phyloP scores from a whole-genome alignment of 495 filamentous ascomycete species.

The Aspergillus heteromorphus region DNA sequence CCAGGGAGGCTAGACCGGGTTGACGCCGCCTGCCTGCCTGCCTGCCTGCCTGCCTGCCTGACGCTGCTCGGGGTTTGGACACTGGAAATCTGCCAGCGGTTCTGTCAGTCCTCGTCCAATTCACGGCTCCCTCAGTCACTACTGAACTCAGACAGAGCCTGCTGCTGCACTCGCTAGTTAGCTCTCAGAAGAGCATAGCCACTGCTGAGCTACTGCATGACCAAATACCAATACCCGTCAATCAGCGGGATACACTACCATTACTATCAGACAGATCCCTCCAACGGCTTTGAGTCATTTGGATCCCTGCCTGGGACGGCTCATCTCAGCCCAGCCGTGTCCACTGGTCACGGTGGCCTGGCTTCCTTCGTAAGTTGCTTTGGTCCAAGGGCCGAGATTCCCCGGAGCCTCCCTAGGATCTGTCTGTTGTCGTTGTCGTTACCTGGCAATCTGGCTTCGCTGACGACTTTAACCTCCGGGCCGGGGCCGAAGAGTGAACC shows the following conservation, averaged over 20 bases:
- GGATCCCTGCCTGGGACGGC: neutral
- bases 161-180: neutral
- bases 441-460: neutral
- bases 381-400: neutral
- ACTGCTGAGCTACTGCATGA: conserved; percentile 8
- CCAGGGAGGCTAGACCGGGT: neutral
- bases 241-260: neutral
- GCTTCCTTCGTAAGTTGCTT: neutral
- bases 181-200: neutral
- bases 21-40: too few relatives aligned
- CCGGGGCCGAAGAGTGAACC: neutral
- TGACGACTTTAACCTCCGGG: neutral
- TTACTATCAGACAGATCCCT: conserved; percentile 4
- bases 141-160: neutral
- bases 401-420: neutral
- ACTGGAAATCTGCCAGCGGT: too few relatives aligned
- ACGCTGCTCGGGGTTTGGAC: neutral
- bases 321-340: neutral
- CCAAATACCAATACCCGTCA: neutral
- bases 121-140: too few relatives aligned
- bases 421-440: neutral
- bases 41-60: too few relatives aligned
- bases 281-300: conserved; percentile 7
- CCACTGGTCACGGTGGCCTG: too few relatives aligned
- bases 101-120: neutral